A percentile compares a stretch with the other conserved stretches of the same genome.
Conservation (phyloP, 2,329 filamentous ascomycete genomes). For the Diplodia seriata region DNA sequence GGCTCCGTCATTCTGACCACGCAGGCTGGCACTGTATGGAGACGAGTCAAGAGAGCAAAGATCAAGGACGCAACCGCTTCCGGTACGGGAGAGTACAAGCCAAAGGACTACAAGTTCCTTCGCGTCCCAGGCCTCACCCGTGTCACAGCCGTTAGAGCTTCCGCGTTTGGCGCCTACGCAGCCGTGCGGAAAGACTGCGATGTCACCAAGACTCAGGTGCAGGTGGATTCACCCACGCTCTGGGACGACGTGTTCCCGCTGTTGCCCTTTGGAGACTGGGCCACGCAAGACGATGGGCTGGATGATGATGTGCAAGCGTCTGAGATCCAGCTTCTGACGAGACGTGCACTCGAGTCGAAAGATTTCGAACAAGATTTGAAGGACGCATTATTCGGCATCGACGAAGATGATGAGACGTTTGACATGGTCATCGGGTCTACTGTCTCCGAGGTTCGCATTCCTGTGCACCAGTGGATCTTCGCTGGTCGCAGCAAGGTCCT, state of each 20-base stretch:
- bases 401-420: slow-evolving; percentile 52
- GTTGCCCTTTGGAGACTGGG: slow-evolving; percentile 65
- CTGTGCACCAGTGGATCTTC: slow-evolving; percentile 83
- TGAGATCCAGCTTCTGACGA: slow-evolving; percentile 55
- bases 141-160: slow-evolving; percentile 83
- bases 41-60: slow-evolving; percentile 80
- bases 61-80: slow-evolving; percentile 70
- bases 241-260: slow-evolving; percentile 77
- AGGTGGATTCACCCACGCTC: slow-evolving; percentile 69
- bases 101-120: slow-evolving; percentile 94
- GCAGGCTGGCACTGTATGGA: slow-evolving; percentile 91
- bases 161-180: slow-evolving; percentile 87
- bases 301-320: slow-evolving; percentile 57
- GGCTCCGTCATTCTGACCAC: slow-evolving; percentile 95
- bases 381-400: slow-evolving; percentile 49
- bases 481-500: slow-evolving; percentile 75
- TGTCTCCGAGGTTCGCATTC: slow-evolving; percentile 73
- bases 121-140: slow-evolving; percentile 87
- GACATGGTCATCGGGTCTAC: slow-evolving; percentile 60
- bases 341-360: slow-evolving; percentile 66
- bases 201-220: slow-evolving; percentile 75
- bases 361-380: slow-evolving; percentile 70
- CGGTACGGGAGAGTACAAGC: slow-evolving; percentile 63
- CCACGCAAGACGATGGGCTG: slow-evolving; percentile 48
- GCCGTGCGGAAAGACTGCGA: slow-evolving; percentile 85